Evolutionary conservation across 2,329 filamentous ascomycete species (phyloP).

Genomic region (Pseudopithomyces chartarum): DNA sequence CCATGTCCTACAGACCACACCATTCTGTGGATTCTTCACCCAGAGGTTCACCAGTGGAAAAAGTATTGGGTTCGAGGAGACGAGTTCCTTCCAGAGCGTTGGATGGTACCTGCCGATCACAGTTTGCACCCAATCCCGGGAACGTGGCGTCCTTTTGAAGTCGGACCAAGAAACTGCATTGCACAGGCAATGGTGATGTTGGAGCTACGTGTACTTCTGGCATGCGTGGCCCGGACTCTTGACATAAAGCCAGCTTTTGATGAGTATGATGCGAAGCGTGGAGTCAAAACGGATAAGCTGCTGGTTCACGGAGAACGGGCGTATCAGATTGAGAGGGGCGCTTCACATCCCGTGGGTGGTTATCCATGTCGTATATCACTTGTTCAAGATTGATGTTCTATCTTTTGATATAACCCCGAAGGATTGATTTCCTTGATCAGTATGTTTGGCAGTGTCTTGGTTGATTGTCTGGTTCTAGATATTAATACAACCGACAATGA

Average conservation of each 20-base stretch:
- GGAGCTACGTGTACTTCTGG: constrained; percentile 22
- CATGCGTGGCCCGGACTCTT: constrained; percentile 23
- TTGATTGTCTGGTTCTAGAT: no score
- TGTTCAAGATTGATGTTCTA: not conserved
- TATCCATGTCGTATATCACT: constrained; percentile 32
- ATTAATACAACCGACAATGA: no score
- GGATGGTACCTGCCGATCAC: not conserved
- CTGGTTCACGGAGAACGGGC: constrained; percentile 40
- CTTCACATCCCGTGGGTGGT: constrained; percentile 47
- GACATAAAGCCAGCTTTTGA: constrained; percentile 25
- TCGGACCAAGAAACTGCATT: constrained; percentile 43
- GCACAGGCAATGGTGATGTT: constrained; percentile 45
- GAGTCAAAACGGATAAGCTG: constrained; percentile 10
- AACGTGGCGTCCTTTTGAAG: constrained; percentile 44
- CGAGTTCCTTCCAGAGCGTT: constrained; percentile 25
- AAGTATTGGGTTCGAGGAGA: constrained; percentile 13
- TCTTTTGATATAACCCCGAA: no score
- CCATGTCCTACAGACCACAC: constrained; percentile 12
- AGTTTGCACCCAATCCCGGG: constrained; percentile 5
- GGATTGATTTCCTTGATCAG: no score
- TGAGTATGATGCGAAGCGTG: constrained; percentile 17
- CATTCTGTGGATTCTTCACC: constrained; percentile 12
- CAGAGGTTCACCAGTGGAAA: constrained; percentile 15
- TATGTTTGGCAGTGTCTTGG: no score
- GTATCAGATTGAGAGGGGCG: constrained; percentile 42